Conservation (phyloP, 805 yeast genomes). For the Ogataea saltuana region DNA sequence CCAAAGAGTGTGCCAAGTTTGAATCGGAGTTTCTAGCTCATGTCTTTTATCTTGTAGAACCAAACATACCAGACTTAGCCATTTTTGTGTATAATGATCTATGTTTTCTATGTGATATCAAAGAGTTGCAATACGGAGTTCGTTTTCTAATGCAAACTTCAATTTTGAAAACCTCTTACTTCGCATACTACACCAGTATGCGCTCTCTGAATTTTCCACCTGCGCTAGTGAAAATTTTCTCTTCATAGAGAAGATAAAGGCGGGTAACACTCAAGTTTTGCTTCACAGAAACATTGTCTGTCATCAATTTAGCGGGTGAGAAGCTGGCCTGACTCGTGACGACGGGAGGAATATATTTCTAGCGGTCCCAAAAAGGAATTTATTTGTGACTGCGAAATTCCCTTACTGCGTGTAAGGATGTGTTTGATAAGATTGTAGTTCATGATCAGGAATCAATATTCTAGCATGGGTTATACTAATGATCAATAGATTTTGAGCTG, state of each 20-base stretch:
- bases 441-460: not conserved
- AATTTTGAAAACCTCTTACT: conserved; percentile 4
- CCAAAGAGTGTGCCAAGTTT: too few relatives aligned
- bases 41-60: not conserved
- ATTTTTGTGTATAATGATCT: conserved; percentile 35
- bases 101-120: not conserved
- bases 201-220: conserved; percentile 7
- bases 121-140: not conserved
- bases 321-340: not conserved
- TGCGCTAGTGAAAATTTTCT: conserved; percentile 10
- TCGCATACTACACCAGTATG: conserved; percentile 1
- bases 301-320: not conserved
- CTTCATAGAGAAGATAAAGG: not conserved
- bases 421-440: not conserved
- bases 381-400: conserved; percentile 15
- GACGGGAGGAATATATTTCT: not conserved
- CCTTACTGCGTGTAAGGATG: conserved; percentile 12
- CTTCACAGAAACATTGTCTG: conserved; percentile 8
- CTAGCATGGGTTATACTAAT: too few relatives aligned
- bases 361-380: not conserved
- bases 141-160: not conserved
- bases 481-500: not conserved
- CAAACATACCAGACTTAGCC: conserved; percentile 68
- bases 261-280: conserved; percentile 4
- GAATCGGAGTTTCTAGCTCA: not conserved